phyloP scores from a whole-genome alignment of 2,329 filamentous ascomycete species.

The Aspergillus pseudoglaucus region DNA sequence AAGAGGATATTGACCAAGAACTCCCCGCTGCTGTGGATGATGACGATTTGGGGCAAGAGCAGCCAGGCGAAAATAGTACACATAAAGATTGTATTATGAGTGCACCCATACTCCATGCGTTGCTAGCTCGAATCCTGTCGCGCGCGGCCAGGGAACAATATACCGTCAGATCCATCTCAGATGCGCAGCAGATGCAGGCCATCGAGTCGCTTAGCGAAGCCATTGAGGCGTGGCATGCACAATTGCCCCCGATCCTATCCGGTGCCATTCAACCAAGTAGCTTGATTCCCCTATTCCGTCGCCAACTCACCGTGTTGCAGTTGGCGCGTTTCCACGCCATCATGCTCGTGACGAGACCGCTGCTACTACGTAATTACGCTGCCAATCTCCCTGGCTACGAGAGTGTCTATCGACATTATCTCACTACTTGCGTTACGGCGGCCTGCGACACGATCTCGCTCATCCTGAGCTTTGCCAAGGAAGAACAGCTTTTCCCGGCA shows the following conservation, averaged over 20 bases:
- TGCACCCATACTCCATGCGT: conserved; percentile 15
- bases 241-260: conserved; percentile 11
- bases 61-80: not conserved
- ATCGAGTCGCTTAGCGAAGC: conserved; percentile 6
- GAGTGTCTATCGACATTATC: conserved; percentile 6
- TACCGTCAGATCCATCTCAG: conserved; percentile 6
- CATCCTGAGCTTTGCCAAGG: conserved; percentile 14
- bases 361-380: conserved; percentile 15
- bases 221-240: conserved; percentile 11
- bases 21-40: conserved; percentile 8
- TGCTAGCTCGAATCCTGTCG: conserved; percentile 13
- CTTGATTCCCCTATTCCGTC: conserved; percentile 13
- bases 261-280: conserved; percentile 16
- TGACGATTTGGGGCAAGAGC: conserved; percentile 1
- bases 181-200: conserved; percentile 8
- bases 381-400: conserved; percentile 13
- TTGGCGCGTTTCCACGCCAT: conserved; percentile 15
- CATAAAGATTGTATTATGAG: conserved; percentile 18
- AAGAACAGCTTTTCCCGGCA: conserved; percentile 15
- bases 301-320: conserved; percentile 16
- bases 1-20: conserved; percentile 21
- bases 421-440: conserved; percentile 11
- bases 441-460: conserved; percentile 14
- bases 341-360: conserved; percentile 15
- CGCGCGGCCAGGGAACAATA: conserved; percentile 16